phyloP scores from a whole-genome alignment of 495 filamentous ascomycete genomes.

The Aspergillus taichungensis region DNA sequence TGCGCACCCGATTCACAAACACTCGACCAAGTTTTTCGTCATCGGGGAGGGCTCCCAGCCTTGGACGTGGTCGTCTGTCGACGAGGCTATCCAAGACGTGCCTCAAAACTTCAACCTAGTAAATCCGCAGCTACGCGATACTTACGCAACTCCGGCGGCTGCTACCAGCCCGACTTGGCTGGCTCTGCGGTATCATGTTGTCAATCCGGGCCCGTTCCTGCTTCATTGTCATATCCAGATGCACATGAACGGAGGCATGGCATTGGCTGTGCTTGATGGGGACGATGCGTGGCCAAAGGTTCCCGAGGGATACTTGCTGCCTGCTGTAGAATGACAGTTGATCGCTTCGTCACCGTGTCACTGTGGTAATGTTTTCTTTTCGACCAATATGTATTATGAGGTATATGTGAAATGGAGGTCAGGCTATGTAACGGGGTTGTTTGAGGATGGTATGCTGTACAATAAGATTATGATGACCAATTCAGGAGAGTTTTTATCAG shows the following conservation, averaged over 20 bases:
- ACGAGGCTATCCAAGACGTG: constrained; percentile 38
- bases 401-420: too few relatives aligned
- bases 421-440: too few relatives aligned
- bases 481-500: too few relatives aligned
- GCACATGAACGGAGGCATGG: constrained; percentile 50
- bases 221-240: constrained; percentile 54
- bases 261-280: constrained; percentile 47
- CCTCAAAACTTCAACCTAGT: constrained; percentile 46
- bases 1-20: constrained; percentile 54
- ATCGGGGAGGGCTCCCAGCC: constrained; percentile 40
- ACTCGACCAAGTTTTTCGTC: constrained; percentile 49
- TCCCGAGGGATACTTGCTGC: constrained; percentile 11
- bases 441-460: too few relatives aligned
- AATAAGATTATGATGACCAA: too few relatives aligned
- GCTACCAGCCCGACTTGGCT: constrained; percentile 36
- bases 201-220: constrained; percentile 50
- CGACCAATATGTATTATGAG: too few relatives aligned
- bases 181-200: constrained; percentile 47
- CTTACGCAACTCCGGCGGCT: constrained; percentile 29
- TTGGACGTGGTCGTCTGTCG: constrained; percentile 43
- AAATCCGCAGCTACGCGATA: constrained; percentile 44
- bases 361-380: too few relatives aligned
- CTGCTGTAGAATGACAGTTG: not conserved
- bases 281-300: constrained; percentile 45
- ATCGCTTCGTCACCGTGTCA: too few relatives aligned